Base-by-base conservation (phyloP, 345 rosid genomes). In the Mallotus nudiflorus region DNA sequence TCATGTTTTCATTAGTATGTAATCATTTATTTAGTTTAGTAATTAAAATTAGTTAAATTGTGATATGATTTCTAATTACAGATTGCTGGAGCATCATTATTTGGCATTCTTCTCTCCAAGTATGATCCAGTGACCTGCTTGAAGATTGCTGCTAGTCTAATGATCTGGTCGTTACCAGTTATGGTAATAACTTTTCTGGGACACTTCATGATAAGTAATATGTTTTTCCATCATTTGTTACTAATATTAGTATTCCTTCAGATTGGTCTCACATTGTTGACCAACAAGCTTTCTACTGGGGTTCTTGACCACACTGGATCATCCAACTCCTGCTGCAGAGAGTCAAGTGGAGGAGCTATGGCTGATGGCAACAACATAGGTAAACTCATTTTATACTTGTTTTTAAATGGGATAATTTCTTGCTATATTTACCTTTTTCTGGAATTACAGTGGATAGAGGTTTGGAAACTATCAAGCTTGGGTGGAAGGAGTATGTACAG, bases 401-500 rank as follows among this genome's bases (percentile, higher is more conserved):
- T 54, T 39, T 42, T 49, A 55, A 5, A 19, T 45, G 20, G 37
- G 51, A 51, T 20, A 20, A 19, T 24, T 57, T 57, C 65, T 18
- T 46, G 13, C 40, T 63, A 5, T 60, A 42, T 58, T 56, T 52
- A 19, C 48, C 75, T 33, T 54, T 55, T 77, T 65, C 22, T 76
- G 72, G 67, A 69, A 76, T 62, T 48, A 48, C 75, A 79, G 84
- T 81, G 73, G 82, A 70, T 80, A 73, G 49, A 62, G 86, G 96
- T 68, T 64, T 91, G 71, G 93, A 88, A 66, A 87, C 96, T 70
- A 87, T 94, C 77, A 94, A 87, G 82, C 92, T 87, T 37, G 99
- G 97, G 74, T 91, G 96, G 99, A 90, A 78, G 86, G 97, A 94
- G 81, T 94, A 91, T 73, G 72, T 91, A 66, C 93, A 91, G 62